Percentiles rank a stretch among this genome's conserved stretches.
Conservation (phyloP, 2,329 filamentous ascomycete species). For the Cordyceps tenuipes region DNA sequence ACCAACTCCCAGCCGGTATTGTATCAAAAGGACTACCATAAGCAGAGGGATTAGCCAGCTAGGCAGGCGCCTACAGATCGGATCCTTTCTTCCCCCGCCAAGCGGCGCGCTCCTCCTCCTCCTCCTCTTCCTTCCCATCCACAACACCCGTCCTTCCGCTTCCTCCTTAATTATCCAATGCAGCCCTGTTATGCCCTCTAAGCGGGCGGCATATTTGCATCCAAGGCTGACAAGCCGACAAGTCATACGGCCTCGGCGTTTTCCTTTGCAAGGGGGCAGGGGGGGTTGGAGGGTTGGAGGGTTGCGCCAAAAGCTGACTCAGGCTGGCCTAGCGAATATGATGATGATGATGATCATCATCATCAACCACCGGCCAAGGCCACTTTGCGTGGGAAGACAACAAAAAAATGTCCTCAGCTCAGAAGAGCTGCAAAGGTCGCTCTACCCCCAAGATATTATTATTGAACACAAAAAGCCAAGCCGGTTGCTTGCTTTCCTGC, state of each 20-base stretch:
- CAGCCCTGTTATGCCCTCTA: not conserved
- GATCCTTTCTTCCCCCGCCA: not conserved
- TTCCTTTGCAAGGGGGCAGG: not conserved
- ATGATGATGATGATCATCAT: no score
- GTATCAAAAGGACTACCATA: not conserved
- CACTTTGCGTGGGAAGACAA: not conserved
- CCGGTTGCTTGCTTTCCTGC: no score
- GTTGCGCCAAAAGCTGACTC: slow-evolving; percentile 3
- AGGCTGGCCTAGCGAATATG: not conserved
- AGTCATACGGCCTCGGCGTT: not conserved
- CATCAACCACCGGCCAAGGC: not conserved
- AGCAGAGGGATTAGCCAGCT: no score
- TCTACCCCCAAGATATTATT: not conserved
- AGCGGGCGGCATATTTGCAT: not conserved
- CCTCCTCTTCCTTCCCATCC: not conserved
- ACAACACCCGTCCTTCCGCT: not conserved
- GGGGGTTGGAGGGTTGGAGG: no score
- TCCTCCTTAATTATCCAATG: not conserved
- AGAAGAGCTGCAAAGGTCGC: not conserved
- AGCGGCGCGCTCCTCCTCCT: not conserved
- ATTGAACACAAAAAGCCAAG: no score
- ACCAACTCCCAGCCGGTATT: not conserved
- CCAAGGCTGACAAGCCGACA: slow-evolving; percentile 2
- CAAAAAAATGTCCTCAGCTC: slow-evolving; percentile 1
- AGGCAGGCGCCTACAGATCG: not conserved